phyloP scores from a whole-genome alignment of 805 yeast species.

The Metschnikowia reukaufii region DNA sequence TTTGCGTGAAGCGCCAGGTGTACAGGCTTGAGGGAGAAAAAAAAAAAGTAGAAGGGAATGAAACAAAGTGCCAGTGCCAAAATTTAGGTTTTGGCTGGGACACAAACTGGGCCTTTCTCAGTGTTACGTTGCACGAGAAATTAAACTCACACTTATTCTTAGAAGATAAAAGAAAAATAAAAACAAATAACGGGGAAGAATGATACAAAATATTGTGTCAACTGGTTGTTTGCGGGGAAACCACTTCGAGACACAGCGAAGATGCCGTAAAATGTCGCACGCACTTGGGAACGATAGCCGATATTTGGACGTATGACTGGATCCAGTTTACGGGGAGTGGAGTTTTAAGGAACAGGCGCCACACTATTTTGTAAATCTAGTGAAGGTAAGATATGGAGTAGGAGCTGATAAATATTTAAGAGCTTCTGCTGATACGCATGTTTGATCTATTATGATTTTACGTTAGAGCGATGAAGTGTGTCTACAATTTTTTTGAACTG shows the following conservation, averaged over 20 bases:
- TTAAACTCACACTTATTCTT: neutral
- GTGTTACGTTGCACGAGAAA: neutral
- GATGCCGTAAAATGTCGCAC: neutral
- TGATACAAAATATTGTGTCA: neutral
- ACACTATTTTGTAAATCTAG: too few species aligned
- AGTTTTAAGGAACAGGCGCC: constrained; percentile 1
- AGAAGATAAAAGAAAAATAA: neutral
- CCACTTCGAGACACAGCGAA: neutral
- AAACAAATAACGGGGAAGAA: neutral
- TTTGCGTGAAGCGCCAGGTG: constrained; percentile 13
- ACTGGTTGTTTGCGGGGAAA: neutral
- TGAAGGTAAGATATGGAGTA: neutral
- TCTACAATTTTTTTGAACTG: too few species aligned
- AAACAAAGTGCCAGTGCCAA: neutral
- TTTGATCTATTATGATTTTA: too few species aligned
- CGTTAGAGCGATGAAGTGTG: too few species aligned
- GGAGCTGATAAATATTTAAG: too few species aligned
- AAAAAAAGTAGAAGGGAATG: neutral
- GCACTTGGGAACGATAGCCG: too few species aligned
- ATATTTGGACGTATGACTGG: too few species aligned
- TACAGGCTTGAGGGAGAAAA: constrained; percentile 8
- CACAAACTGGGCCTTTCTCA: neutral
- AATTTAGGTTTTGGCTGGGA: neutral
- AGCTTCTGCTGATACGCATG: too few species aligned
- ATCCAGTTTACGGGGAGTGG: neutral